Evolutionary conservation across 2,329 filamentous ascomycete genomes (phyloP).

Genomic region (Clarireedia paspali): DNA sequence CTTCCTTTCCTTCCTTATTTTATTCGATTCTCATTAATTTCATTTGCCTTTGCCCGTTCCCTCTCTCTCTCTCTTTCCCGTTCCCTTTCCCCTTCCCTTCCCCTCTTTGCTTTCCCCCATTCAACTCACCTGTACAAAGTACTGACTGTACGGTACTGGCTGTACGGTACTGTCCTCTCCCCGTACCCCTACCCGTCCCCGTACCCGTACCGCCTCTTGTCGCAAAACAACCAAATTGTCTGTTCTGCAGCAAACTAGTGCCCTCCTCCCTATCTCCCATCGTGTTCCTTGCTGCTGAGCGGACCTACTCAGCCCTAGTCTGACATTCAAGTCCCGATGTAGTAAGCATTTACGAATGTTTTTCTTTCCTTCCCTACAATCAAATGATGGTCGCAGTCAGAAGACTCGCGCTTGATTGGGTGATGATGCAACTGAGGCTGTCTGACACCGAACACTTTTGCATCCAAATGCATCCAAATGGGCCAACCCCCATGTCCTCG

Average conservation of each 20-base stretch:
- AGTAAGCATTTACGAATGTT: neutral
- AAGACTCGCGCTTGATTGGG: neutral
- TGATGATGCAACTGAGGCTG: conserved; percentile 1
- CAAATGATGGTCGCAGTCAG: neutral
- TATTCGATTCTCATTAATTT: too few relatives aligned
- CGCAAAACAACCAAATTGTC: neutral
- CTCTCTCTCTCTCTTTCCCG: neutral
- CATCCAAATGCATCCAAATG: neutral
- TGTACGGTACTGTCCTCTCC: too few relatives aligned
- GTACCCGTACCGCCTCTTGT: too few relatives aligned
- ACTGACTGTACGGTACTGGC: too few relatives aligned
- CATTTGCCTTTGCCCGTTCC: neutral
- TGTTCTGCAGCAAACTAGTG: too few relatives aligned
- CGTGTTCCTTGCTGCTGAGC: neutral
- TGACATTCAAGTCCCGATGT: neutral
- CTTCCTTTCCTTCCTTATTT: neutral
- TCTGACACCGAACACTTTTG: neutral
- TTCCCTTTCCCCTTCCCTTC: neutral
- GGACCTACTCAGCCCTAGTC: neutral
- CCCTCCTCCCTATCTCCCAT: too few relatives aligned
- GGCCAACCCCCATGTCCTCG: neutral
- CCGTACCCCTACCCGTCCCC: too few relatives aligned
- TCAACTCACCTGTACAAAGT: too few relatives aligned
- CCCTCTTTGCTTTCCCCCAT: neutral
- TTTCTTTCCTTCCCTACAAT: neutral